phyloP scores from a whole-genome alignment of 2,329 filamentous ascomycete genomes.

The Ceratocystis ficicola region DNA sequence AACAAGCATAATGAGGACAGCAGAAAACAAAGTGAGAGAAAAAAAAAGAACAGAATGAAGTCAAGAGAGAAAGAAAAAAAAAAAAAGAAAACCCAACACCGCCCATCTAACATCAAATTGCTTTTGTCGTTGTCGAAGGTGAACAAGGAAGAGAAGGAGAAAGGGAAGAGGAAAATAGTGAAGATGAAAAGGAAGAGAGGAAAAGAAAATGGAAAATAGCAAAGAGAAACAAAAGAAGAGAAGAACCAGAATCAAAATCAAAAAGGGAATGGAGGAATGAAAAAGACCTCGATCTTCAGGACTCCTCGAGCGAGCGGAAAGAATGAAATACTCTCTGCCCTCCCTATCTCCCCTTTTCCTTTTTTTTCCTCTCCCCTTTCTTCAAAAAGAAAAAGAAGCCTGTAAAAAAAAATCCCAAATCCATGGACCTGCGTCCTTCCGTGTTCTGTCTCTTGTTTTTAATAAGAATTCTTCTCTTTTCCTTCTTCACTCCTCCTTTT shows the following conservation, averaged over 20 bases:
- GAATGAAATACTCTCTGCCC: not conserved
- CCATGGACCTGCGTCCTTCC: constrained; percentile 2
- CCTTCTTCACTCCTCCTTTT: constrained; percentile 31
- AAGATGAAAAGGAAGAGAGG: not conserved
- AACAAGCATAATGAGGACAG: not conserved
- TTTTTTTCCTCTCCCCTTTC: not conserved
- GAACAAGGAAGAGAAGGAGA: not conserved
- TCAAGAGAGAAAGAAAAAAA: constrained; percentile 24
- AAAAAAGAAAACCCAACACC: constrained; percentile 16
- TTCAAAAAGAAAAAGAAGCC: not conserved
- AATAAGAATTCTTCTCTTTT: not conserved
- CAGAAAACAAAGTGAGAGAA: constrained; percentile 29
- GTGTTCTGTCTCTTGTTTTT: not conserved
- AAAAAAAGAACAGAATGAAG: constrained; percentile 28
- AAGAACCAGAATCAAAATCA: not conserved
- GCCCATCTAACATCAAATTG: constrained; percentile 19
- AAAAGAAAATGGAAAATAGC: not conserved
- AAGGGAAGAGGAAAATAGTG: not conserved
- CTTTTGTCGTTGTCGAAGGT: constrained; percentile 11
- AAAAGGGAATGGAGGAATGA: not conserved
- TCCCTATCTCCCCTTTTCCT: no score
- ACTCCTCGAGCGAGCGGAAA: not conserved
- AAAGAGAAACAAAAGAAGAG: not conserved
- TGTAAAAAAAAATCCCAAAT: not conserved
- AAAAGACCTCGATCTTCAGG: not conserved